phyloP scores from a whole-genome alignment of 1,139 yeast genomes.

The Yamadazyma mexicana region DNA sequence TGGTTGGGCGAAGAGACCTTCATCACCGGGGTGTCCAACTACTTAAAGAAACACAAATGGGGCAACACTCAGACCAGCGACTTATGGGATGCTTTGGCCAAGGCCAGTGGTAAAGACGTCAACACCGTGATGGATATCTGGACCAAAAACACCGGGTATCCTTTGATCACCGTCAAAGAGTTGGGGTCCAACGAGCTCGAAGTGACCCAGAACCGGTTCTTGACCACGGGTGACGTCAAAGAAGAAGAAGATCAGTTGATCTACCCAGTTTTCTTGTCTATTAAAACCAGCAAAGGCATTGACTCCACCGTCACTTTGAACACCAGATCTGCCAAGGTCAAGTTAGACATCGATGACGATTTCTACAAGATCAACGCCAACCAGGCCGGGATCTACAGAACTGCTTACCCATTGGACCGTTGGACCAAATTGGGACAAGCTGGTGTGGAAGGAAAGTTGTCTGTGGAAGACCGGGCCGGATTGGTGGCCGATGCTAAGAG shows the following conservation, averaged over 20 bases:
- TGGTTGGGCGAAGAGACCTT: slow-evolving; percentile 72
- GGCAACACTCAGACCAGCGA: slow-evolving; percentile 81
- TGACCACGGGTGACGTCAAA: slow-evolving; percentile 79
- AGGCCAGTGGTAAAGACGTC: slow-evolving; percentile 78
- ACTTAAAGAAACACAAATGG: slow-evolving; percentile 72
- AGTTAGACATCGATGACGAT: slow-evolving; percentile 43
- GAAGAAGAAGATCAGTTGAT: slow-evolving; percentile 59
- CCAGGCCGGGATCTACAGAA: slow-evolving; percentile 81
- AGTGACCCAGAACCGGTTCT: slow-evolving; percentile 73
- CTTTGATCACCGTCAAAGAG: slow-evolving; percentile 62
- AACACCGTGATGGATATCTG: slow-evolving; percentile 75
- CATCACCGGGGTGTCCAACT: slow-evolving; percentile 71
- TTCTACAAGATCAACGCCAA: slow-evolving; percentile 81
- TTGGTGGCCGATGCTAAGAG: slow-evolving; percentile 81
- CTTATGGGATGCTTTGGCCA: slow-evolving; percentile 76
- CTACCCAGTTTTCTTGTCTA: slow-evolving; percentile 82
- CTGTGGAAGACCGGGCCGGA: slow-evolving; percentile 85
- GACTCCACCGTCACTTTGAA: slow-evolving; percentile 63
- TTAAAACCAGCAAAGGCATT: slow-evolving; percentile 66
- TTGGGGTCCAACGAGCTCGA: slow-evolving; percentile 42
- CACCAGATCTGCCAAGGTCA: slow-evolving; percentile 51
- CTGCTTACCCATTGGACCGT: slow-evolving; percentile 68
- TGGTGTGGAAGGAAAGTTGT: slow-evolving; percentile 61
- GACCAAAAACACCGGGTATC: slow-evolving; percentile 86
- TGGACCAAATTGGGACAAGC: slow-evolving; percentile 74